Evolutionary conservation across 1,284 basidiomycete species (phyloP), one percentile per base, ranked within the genome.

Genomic region (Coniferiporia weirii): DNA sequence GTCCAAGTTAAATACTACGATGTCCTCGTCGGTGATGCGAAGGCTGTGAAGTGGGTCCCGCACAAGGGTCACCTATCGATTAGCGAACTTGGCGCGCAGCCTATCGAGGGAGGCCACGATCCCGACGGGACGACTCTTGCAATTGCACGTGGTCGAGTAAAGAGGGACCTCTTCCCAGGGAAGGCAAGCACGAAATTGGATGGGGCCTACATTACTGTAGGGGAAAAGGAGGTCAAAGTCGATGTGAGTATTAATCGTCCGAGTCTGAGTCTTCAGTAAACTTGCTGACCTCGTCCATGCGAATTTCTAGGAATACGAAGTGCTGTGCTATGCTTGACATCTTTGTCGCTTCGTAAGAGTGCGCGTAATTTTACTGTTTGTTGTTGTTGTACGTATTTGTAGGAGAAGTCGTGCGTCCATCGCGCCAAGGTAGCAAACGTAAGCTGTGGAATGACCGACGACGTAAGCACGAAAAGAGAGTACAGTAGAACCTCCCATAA

Each of bases 81-180:
- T 43, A 46, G 52, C 35, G 48, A 66, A 1, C 62, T 66, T 44
- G 73, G 77, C 46, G 72, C 72, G 36, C 71, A 65, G 4, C 84
- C 85, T 1, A 82, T 90, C 43, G 85, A 89, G 63, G 87, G 83
- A 54, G 88, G 88, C 1, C 74, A 71, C 43, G 87, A 89, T 66
- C 74, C 75, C 32, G 75, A 85, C 59, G 85, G 84, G n/a, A 75
- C 76, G 3, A 76, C 75, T 3, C 73, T 89, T 13, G 89, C 78
- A 69, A 75, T 90, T 61, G 82, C 79, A 4, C 79, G 82, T 64
- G 87, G 81, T 1, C 73, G 61, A 20, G 59, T 49, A 15, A 61
- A 61, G 55, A 75, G 71, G 22, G 76, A 76, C 5, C 72, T 79
- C 38, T 77, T 83, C 65, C 84, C 87, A 6, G 87, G 87, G 9